phyloP scores from a whole-genome alignment of 495 filamentous ascomycete genomes.

The Aspergillus haitiensis region DNA sequence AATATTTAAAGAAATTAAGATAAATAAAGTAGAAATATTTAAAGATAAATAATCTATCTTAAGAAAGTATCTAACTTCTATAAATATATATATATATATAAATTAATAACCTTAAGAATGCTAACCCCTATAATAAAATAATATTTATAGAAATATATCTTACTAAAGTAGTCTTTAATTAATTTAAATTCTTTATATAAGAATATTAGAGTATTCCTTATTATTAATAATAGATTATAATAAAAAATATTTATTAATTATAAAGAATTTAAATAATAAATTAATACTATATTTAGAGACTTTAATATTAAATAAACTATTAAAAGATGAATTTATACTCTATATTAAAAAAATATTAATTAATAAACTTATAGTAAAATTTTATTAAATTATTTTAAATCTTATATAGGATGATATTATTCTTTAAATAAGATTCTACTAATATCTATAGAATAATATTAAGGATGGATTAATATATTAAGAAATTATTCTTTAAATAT shows the following conservation, averaged over 20 bases:
- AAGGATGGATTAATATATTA: too few species aligned
- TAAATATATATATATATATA: background rate
- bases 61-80: background rate
- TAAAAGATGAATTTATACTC: background rate
- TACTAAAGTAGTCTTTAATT: background rate
- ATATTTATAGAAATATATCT: background rate
- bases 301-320: background rate
- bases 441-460: too few species aligned
- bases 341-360: background rate
- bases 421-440: too few species aligned
- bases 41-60: background rate
- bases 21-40: too few species aligned
- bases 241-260: background rate
- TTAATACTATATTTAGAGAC: background rate
- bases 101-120: too few species aligned
- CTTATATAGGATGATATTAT: too few species aligned
- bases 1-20: too few species aligned
- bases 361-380: background rate
- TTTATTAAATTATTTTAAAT: slow-evolving; percentile 1
- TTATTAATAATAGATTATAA: background rate
- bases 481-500: too few species aligned
- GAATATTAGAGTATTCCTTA: background rate
- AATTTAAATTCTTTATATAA: background rate
- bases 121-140: too few species aligned
- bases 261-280: too few species aligned